These are phyloP conservation scores for Xylaria sp. DNA, from an alignment of 2,329 filamentous ascomycete species.

Conservation along the genomic window DNA sequence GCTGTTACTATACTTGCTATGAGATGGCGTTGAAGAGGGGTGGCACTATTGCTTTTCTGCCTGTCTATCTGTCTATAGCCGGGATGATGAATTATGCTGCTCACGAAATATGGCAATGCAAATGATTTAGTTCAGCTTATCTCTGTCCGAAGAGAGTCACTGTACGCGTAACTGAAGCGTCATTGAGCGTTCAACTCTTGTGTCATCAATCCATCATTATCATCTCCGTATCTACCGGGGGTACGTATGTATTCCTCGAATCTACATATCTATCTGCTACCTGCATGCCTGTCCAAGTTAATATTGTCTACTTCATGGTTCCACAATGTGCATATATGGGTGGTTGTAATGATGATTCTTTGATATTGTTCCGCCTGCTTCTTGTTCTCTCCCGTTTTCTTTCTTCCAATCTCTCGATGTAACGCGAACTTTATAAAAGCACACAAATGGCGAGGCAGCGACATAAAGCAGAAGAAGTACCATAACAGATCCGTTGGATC, in stretches of 20 bases:
- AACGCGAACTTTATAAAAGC: background rate
- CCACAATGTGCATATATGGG: background rate
- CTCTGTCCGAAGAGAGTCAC: background rate
- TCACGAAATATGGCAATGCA: conserved; percentile 5
- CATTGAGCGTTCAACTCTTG: background rate
- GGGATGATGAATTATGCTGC: conserved; percentile 22
- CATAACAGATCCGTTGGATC: background rate
- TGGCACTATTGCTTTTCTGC: background rate
- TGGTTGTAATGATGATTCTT: background rate
- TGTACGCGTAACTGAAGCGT: conserved; percentile 11
- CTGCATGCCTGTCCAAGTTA: background rate
- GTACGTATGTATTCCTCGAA: background rate
- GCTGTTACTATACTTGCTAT: conserved; percentile 7
- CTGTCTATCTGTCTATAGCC: background rate
- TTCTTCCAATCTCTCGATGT: background rate
- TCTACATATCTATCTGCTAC: background rate
- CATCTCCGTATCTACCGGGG: background rate
- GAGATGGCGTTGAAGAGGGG: conserved; percentile 21
- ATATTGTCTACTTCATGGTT: background rate
- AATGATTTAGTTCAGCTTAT: background rate
- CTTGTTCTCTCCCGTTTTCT: background rate
- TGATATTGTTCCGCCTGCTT: background rate
- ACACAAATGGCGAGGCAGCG: background rate
- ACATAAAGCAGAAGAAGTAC: too few species aligned
- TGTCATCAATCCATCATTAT: conserved; percentile 1